phyloP scores from a whole-genome alignment of 805 yeast genomes.

The Ogataea pignaliae region DNA sequence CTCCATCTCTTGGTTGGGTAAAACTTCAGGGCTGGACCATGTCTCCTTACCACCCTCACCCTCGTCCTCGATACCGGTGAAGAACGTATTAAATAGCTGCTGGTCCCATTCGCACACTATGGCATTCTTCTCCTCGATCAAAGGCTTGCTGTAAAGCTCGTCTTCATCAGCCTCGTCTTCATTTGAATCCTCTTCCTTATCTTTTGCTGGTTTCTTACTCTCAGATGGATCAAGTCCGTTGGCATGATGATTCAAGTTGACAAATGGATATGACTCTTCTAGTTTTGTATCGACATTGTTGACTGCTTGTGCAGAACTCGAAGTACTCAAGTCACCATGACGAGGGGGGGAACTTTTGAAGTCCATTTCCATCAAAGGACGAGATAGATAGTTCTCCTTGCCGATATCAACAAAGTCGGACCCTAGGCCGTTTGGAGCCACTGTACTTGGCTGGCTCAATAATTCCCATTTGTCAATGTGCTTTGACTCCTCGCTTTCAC shows the following conservation, averaged over 20 bases:
- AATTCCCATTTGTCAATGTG: background rate
- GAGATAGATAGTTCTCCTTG: background rate
- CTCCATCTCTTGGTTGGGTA: conserved; percentile 54
- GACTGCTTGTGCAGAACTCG: background rate
- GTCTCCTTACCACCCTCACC: conserved; percentile 46
- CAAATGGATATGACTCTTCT: background rate
- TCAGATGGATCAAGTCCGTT: background rate
- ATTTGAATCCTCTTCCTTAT: conserved; percentile 2
- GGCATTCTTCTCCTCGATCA: conserved; percentile 34
- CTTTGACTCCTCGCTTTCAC: background rate
- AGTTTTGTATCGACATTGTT: background rate
- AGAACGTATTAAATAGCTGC: conserved; percentile 45
- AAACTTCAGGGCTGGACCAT: conserved; percentile 48
- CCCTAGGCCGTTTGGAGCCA: background rate
- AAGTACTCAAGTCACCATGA: background rate
- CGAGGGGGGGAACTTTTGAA: too few species aligned
- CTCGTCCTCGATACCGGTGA: conserved; percentile 42
- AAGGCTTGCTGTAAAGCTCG: conserved; percentile 8
- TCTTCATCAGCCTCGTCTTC: conserved; percentile 8
- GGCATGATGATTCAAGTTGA: background rate
- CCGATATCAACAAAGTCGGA: background rate
- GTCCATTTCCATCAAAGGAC: too few species aligned
- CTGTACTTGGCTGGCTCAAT: background rate
- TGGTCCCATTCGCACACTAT: conserved; percentile 67
- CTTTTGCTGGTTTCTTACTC: background rate